Evolutionary conservation across 306 rosid species (phyloP).

Genomic region (Quillaja saponaria): DNA sequence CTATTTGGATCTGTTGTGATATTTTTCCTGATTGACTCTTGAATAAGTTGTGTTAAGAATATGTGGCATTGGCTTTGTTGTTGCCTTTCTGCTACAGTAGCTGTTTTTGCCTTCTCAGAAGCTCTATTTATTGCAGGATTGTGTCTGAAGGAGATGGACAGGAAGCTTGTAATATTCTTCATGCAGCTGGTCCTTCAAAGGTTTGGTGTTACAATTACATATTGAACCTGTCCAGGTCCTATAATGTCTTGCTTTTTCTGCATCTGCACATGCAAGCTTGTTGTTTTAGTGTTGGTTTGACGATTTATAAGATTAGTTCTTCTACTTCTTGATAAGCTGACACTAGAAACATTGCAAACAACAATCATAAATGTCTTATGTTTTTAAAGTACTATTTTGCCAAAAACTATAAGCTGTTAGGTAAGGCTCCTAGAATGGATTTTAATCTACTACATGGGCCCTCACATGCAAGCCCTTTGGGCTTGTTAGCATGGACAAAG

Average conservation of each 20-base stretch:
- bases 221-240: conserved; percentile 11
- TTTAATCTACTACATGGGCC: no score
- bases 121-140: conserved; percentile 52
- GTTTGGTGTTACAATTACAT: conserved; percentile 35
- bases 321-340: no score
- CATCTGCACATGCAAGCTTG: background rate
- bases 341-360: no score
- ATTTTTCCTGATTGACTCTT: no score
- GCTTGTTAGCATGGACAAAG: no score
- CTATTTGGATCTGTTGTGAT: background rate
- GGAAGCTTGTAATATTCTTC: conserved; percentile 77
- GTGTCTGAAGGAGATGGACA: conserved; percentile 75
- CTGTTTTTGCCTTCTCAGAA: conserved; percentile 15
- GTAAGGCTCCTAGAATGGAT: no score
- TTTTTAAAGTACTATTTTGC: background rate
- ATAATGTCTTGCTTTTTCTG: background rate
- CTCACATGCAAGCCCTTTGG: no score
- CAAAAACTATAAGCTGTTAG: no score
- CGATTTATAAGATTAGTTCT: no score
- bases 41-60: no score
- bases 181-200: conserved; percentile 79
- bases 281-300: background rate
- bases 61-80: no score
- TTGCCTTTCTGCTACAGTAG: background rate
- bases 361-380: no score